Base-by-base conservation (phyloP, 2,329 filamentous ascomycete genomes). In the Fusarium nelsonii region DNA sequence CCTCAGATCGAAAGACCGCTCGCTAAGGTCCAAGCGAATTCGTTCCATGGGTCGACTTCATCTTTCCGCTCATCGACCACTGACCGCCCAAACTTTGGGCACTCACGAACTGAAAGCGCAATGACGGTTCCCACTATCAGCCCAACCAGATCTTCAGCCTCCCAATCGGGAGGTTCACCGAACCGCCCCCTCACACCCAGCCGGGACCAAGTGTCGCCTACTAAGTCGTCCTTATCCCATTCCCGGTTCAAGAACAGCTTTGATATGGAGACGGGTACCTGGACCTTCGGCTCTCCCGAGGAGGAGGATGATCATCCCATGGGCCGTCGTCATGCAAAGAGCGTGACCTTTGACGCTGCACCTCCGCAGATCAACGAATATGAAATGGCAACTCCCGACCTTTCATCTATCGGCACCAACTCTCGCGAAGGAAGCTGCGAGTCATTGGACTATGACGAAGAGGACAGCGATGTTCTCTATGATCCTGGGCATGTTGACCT, bases 351-450 rank as follows among this genome's bases (percentile, higher is more conserved):
- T 77, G 94, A 98, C 80, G 92, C 91, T 37, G 94, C 93, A 3
- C 95, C 95, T 23, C 96, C 96, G 26, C 92, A 97, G 77, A 87
- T 99, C 75, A 97, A 98, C 77, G 96, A 99, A 81, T 99, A 98
- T 78, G 96, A 98, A 81, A 94, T 97, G 92, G 92, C 93, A 34
- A 99, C 96, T 3, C 96, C 96, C 12, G 96, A 97, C 76, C 88
- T 97, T n/a, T 97, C 95, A 3, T 97, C 94, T 0, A 85, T 97
- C 26, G 93, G 92, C 28, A 95, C 92, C 49, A 94, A 91, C 72
- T 98, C 95, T 14, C 91, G 95, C 10, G 93, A 97, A 75, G 93
- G 94, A 41, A 98, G 95, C 81, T 97, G 92, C 78, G 94, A 97
- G 66, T 95, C 93, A 0, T 89, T 92, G 33, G 91, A 93, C 14